Conservation (phyloP, 176 grass and related monocot genomes). For the Ampelocalamus luodianensis region DNA sequence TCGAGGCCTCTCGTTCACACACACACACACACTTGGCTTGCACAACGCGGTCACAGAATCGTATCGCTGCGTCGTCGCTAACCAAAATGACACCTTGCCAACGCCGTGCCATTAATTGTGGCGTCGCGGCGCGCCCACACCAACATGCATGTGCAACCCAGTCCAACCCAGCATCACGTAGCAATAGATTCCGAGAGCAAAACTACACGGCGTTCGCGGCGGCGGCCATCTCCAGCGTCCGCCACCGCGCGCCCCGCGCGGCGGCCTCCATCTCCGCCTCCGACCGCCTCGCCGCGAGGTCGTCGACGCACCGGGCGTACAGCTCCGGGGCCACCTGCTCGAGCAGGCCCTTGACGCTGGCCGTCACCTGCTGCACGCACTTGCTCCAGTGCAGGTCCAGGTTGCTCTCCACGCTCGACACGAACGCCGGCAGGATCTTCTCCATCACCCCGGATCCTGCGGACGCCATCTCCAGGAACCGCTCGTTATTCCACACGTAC, state of each 20-base stretch:
- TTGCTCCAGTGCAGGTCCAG: slow-evolving; percentile 84
- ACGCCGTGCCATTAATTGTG: not conserved
- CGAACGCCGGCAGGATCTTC: slow-evolving; percentile 64
- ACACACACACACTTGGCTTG: not conserved
- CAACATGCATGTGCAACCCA: not conserved
- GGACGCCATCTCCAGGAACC: slow-evolving; percentile 72
- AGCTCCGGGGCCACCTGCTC: slow-evolving; percentile 57
- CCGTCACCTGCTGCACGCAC: slow-evolving; percentile 74
- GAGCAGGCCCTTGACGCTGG: slow-evolving; percentile 66
- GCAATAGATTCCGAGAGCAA: no score
- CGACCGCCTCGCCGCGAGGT: slow-evolving; percentile 38
- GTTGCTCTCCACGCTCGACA: slow-evolving; percentile 70
- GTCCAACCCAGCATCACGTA: not conserved
- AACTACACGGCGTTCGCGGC: not conserved
- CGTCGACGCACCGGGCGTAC: slow-evolving; percentile 56
- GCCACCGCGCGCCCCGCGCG: slow-evolving; percentile 60
- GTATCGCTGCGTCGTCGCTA: not conserved
- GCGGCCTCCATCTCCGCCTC: slow-evolving; percentile 31
- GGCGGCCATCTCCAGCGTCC: slow-evolving; percentile 53
- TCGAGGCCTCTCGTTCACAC: not conserved
- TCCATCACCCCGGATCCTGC: slow-evolving; percentile 45
- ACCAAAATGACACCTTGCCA: not conserved
- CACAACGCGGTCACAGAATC: not conserved
- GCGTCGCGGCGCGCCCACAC: not conserved
- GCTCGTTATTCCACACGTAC: slow-evolving; percentile 84